Evolutionary conservation across 2,329 filamentous ascomycete species (phyloP), one percentile per base, ranked within the genome.

Genomic region (Aureobasidium sp.): DNA sequence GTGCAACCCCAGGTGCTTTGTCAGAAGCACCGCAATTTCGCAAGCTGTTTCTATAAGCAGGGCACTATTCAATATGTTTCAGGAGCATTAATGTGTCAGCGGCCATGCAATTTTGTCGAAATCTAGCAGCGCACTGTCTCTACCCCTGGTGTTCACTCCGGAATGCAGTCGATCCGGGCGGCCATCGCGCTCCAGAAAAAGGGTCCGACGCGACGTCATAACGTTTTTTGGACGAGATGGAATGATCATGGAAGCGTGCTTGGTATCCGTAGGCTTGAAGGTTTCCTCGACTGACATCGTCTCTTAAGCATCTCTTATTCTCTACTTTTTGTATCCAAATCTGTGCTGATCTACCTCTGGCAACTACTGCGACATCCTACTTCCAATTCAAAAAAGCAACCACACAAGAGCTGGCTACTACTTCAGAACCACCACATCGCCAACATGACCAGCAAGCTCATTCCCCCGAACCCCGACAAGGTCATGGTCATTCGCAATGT

Each of bases 401-500:
- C 11, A 44, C 10, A 15, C 21, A 21, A 47, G 32, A 58, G 15
- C 42, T n/a, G 34, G 21, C 42, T 36, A 30, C 29, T 29, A 30
- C 54, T 36, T n/a, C 53, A 29, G 13, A 21, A 21, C 21, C 16
- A 42, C 4, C 45, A 34, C 34, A 27, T 11, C 16, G 21, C 11
- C 59, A 55, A 39, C 21, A 61, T 61, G 59, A 39, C 59, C 6
- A 48, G 34, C 59, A 75, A 74, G 62, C 68, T 75, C 62, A 74
- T 80, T 25, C 79, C 79, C 2, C 71, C 73, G n/a, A 86, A 93
- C 68, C 91, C 92, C 13, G 83, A 86, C 21, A 85, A 90, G 70
- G 86, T 94, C 65, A 95, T 96, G 88, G 90, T 96, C 64, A 93
- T 96, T 70, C 89, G 93, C 65, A 83, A 91, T 68, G 77, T 97